Conservation (phyloP, 768 basidiomycete species). For the Filobasidium wieringae region DNA sequence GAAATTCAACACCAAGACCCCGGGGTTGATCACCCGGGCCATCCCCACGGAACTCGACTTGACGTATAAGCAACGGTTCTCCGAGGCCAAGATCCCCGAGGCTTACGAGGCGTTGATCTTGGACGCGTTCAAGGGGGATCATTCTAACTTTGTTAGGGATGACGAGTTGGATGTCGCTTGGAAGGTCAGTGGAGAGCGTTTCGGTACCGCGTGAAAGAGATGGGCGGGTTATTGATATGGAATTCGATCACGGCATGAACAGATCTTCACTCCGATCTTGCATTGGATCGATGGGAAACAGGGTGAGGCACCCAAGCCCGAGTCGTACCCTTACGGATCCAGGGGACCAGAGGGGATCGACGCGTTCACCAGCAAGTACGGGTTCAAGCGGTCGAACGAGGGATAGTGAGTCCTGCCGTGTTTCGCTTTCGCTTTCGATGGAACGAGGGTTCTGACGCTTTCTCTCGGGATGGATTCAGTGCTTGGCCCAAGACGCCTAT, state of each 20-base stretch:
- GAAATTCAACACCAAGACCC: conserved; percentile 90
- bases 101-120: conserved; percentile 89
- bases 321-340: conserved; percentile 80
- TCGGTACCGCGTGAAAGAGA: no score
- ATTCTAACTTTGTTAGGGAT: conserved; percentile 96
- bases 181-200: conserved; percentile 60
- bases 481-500: conserved; percentile 63
- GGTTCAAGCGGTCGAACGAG: conserved; percentile 56
- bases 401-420: conserved; percentile 65
- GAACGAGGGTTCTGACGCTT: not conserved
- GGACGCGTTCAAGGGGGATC: conserved; percentile 93
- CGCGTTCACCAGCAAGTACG: conserved; percentile 59
- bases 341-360: conserved; percentile 83
- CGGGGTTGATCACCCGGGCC: conserved; percentile 77
- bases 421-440: no score
- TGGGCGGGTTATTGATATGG: not conserved
- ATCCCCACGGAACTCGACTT: conserved; percentile 96
- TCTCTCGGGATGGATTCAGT: conserved; percentile 39
- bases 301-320: conserved; percentile 56
- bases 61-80: conserved; percentile 91
- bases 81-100: conserved; percentile 83
- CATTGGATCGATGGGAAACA: conserved; percentile 85
- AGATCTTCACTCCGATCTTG: conserved; percentile 49
- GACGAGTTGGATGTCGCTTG: conserved; percentile 96
- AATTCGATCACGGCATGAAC: not conserved